Evolutionary conservation across 2,329 filamentous ascomycete genomes (phyloP).

Genomic region (Cladophialophora carrionii): DNA sequence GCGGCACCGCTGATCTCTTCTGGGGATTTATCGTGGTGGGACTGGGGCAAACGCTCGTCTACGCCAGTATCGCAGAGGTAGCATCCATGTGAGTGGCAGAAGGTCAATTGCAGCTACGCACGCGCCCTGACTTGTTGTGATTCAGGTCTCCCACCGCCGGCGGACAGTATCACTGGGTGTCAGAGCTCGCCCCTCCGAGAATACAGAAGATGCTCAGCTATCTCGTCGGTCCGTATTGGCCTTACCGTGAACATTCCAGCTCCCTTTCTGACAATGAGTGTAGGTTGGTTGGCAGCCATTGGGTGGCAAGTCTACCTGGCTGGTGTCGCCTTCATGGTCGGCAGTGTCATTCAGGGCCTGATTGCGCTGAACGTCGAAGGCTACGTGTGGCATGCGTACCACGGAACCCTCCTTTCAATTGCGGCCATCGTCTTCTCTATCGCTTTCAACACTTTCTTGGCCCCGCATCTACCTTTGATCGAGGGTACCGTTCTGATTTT

Average conservation of each 20-base stretch:
- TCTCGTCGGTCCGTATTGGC: conserved; percentile 47
- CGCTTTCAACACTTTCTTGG: conserved; percentile 41
- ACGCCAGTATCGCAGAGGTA: conserved; percentile 54
- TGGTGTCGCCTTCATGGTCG: conserved; percentile 44
- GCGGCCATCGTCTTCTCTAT: conserved; percentile 38
- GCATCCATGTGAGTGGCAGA: conserved; percentile 49
- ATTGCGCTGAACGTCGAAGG: conserved; percentile 34
- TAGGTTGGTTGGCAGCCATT: conserved; percentile 50
- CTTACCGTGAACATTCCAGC: conserved; percentile 25
- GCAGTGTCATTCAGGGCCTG: conserved; percentile 40
- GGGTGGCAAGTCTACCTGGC: conserved; percentile 54
- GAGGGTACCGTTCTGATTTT: conserved; percentile 42
- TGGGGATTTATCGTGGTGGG: conserved; percentile 57
- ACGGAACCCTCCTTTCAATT: conserved; percentile 41
- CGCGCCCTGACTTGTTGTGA: background rate
- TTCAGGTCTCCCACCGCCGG: conserved; percentile 45
- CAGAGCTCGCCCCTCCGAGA: conserved; percentile 55
- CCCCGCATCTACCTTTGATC: conserved; percentile 41
- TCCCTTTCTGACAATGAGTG: conserved; percentile 22
- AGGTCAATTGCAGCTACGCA: background rate
- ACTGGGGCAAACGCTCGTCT: conserved; percentile 49
- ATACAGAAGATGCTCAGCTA: conserved; percentile 61
- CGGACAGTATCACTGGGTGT: conserved; percentile 63
- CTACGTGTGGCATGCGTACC: conserved; percentile 41
- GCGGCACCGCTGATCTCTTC: conserved; percentile 57